Conservation (phyloP, 257 asterid genomes). For the Solanum ossicruentum region DNA sequence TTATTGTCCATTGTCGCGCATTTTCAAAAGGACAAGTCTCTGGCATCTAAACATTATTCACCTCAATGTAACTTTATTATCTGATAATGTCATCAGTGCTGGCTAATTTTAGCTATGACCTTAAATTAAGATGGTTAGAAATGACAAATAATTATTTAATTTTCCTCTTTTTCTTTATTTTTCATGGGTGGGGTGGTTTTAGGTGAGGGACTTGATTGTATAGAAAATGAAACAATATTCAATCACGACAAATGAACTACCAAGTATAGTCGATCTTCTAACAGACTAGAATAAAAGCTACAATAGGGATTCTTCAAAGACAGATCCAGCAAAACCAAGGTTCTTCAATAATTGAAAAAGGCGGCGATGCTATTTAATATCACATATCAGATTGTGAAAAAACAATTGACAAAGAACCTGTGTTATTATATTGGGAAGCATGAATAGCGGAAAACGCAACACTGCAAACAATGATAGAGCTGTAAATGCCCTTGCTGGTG, state of each 20-base stretch:
- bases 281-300: not conserved
- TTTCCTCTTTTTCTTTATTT: not conserved
- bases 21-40: not conserved
- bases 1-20: not conserved
- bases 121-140: not conserved
- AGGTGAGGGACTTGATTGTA: not conserved
- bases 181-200: not conserved
- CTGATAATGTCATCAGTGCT: not conserved
- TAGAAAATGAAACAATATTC: not conserved
- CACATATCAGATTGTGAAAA: not conserved
- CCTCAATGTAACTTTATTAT: not conserved
- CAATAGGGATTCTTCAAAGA: not conserved
- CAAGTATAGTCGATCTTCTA: not conserved
- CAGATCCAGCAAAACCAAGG: not conserved
- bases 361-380: not conserved
- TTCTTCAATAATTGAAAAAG: not conserved
- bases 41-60: slow-evolving; percentile 1
- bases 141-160: not conserved
- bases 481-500: slow-evolving; percentile 96
- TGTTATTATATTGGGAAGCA: slow-evolving; percentile 91
- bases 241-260: not conserved
- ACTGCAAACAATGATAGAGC: slow-evolving; percentile 89
- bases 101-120: not conserved
- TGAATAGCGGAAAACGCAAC: slow-evolving; percentile 75
- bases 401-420: slow-evolving; percentile 22